phyloP scores from a whole-genome alignment of 208 protist species.

The Baffinella frigidus region DNA sequence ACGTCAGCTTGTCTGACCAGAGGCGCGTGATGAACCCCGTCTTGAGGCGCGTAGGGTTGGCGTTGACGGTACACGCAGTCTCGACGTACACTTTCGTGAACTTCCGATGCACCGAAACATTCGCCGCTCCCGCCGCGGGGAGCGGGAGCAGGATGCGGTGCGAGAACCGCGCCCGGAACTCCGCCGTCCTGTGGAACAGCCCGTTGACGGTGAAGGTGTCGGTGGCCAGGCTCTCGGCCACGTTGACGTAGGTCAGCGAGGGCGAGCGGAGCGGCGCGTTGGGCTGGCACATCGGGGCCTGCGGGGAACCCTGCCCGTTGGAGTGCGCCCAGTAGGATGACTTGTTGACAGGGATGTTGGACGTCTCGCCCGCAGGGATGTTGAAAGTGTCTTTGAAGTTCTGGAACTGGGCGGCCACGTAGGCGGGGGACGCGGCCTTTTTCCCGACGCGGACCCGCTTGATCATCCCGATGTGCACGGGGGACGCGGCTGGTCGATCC shows the following conservation, averaged over 20 bases:
- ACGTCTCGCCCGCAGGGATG: too few relatives aligned
- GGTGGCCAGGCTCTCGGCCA: background rate
- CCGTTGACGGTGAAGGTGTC: background rate
- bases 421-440: background rate
- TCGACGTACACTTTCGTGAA: background rate
- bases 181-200: background rate
- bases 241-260: background rate
- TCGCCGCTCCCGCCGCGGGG: too few relatives aligned
- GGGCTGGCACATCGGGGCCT: background rate
- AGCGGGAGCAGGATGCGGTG: too few relatives aligned
- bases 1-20: background rate
- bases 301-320: background rate
- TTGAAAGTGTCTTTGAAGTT: background rate
- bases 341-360: too few relatives aligned
- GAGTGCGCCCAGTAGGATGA: background rate
- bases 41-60: too few relatives aligned
- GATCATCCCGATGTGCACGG: conserved; percentile 3
- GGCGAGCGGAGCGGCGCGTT: background rate
- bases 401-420: background rate
- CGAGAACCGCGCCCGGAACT: background rate
- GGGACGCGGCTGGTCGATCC: background rate
- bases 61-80: too few relatives aligned
- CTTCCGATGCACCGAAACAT: too few relatives aligned
- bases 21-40: too few relatives aligned
- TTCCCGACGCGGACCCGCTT: background rate